Evolutionary conservation across 805 yeast genomes (phyloP), one percentile per base, ranked within the genome.

Genomic region (Saccharomycopsis oosterbeekiorum): DNA sequence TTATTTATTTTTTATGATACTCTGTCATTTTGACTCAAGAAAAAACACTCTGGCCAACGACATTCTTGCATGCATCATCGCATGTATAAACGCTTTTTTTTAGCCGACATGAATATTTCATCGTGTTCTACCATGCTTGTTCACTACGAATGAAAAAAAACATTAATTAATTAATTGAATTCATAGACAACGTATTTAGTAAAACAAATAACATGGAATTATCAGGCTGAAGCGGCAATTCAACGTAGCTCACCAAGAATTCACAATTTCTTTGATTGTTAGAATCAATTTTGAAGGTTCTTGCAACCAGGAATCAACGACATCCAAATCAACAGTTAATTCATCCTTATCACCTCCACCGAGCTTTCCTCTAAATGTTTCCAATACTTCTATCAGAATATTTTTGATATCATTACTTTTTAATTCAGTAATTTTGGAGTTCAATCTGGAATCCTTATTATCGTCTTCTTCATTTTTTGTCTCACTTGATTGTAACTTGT

Each of bases 311-410:
- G 53, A 47, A 24, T 47, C 53, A 9, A 47, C 53, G 5, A 47
- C 53, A 21, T 47, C n/a, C 21, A 47, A 47, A 15, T 47, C 53
- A 47, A 14, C 21, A 47, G 34, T 47, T 14, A 47, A 21, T 10
- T 47, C 53, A 24, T 47, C 71, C 53, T 70, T 65, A 14, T 68
- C 74, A 47, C 68, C 70, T 26, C 71, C 69, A 2, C 84, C 78
- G 67, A 85, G 84, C 51, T 89, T 82, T 51, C 92, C 94, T 68
- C 86, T 85, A 70, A 47, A 47, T 24, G 14, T 47, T 57, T 57
- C 59, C 50, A 57, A 39, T 12, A 57, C 41, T 21, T 47, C 21
- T 37, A 57, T 47, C 36, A 37, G 41, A 53, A 57, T 47, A 47
- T 57, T 57, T 36, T 36, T 57, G 9, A 41, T 29, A 11, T 40